Evolutionary conservation across 495 filamentous ascomycete species (phyloP).

Genomic region (Penicillium chermesinum): DNA sequence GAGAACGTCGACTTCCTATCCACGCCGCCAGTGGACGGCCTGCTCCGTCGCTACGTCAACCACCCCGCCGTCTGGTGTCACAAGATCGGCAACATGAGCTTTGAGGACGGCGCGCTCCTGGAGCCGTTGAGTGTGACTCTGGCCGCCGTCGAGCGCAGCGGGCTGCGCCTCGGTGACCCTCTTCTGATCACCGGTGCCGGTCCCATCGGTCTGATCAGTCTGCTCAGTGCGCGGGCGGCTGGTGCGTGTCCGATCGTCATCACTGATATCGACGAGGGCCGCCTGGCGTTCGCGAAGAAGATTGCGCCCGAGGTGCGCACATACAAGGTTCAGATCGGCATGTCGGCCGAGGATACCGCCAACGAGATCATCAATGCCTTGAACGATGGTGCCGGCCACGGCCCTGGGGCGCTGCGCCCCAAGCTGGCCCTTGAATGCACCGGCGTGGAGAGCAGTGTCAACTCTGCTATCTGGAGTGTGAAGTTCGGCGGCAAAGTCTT

Average conservation of each 20-base stretch:
- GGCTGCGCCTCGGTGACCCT: constrained; percentile 73
- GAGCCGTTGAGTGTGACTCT: constrained; percentile 84
- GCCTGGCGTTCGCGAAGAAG: constrained; percentile 75
- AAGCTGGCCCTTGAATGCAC: constrained; percentile 82
- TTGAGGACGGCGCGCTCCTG: constrained; percentile 79
- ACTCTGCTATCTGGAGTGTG: constrained; percentile 77
- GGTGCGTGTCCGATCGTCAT: constrained; percentile 84
- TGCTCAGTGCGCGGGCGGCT: constrained; percentile 75
- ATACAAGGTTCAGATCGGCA: constrained; percentile 64
- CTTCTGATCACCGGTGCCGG: constrained; percentile 85
- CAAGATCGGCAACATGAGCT: constrained; percentile 86
- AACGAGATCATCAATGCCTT: constrained; percentile 54
- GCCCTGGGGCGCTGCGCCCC: constrained; percentile 67
- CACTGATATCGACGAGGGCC: constrained; percentile 85
- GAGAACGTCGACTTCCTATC: constrained; percentile 78
- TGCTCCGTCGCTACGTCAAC: constrained; percentile 87
- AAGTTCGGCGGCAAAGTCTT: constrained; percentile 94
- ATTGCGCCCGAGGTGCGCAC: constrained; percentile 68
- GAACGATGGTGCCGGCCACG: constrained; percentile 37
- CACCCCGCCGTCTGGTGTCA: constrained; percentile 90
- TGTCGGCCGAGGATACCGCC: constrained; percentile 65
- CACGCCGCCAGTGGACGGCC: constrained; percentile 82
- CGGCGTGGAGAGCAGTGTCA: constrained; percentile 83
- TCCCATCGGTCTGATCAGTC: constrained; percentile 81
- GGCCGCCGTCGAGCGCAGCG: constrained; percentile 74